Percentiles rank a stretch among this genome's conserved stretches.
Evolutionary conservation across 495 filamentous ascomycete genomes (phyloP).

Genomic region (Podospora pseudocomata): DNA sequence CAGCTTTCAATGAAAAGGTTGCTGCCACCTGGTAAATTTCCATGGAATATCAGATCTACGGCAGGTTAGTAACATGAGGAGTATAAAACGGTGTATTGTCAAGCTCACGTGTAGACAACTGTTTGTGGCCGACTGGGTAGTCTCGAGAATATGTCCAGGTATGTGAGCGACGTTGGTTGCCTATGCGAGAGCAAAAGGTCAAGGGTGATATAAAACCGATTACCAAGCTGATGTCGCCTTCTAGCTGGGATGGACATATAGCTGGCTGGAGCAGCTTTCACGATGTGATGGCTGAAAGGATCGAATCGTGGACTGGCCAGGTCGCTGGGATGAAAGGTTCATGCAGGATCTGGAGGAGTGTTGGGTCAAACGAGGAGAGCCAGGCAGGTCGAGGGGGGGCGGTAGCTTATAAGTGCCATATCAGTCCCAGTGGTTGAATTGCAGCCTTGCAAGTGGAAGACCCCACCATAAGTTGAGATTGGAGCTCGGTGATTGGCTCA

Average conservation of each 20-base stretch:
- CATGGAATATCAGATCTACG: neutral
- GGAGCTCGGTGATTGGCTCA: constrained; percentile 2
- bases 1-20: neutral
- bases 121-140: neutral
- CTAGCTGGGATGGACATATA: neutral
- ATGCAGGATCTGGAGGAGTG: neutral
- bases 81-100: neutral
- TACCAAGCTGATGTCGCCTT: neutral
- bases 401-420: neutral
- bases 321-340: neutral
- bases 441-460: neutral
- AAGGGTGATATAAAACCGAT: neutral
- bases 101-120: neutral
- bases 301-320: neutral
- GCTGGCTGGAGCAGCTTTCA: neutral
- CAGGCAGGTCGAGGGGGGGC: neutral
- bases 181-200: neutral
- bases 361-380: neutral
- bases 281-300: neutral
- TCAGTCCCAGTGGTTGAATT: neutral
- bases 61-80: neutral
- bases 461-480: neutral
- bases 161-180: neutral
- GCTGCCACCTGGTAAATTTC: too few relatives aligned
- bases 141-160: neutral